Evolutionary conservation across 345 rosid genomes (phyloP), one percentile per base, ranked within the genome.

Genomic region (Garcia nutans): DNA sequence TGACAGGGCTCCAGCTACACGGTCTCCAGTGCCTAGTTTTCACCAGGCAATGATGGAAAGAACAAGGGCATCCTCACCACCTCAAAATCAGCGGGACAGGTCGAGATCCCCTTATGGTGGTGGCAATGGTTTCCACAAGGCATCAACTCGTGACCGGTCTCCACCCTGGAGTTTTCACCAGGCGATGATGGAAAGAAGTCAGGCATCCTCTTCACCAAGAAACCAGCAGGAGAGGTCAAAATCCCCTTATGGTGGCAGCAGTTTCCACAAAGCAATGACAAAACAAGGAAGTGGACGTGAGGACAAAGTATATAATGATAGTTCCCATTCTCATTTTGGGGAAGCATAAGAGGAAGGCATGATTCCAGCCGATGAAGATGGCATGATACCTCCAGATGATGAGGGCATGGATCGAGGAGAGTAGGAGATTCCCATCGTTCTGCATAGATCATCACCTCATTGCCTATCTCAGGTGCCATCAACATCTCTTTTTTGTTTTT

Each of bases 91-190:
- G 20, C 58, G 22, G 20, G 58, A 24, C 16, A 62, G 37, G 66
- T 62, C 66, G 5, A 62, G 66, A 31, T 62, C 66, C 44, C 56
- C 63, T 52, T 24, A 57, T 52, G 60, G 73, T 2, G 49, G 73
- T 15, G 65, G 75, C 50, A 55, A 12, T 63, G 5, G 65, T 44
- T 71, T 42, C 58, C 55, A 52, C 22, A 62, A 47, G 77, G 82
- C 84, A 41, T 76, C 82, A 8, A 75, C 77, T 23, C 85, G 80
- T 49, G 82, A 57, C 31, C 73, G 74, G 44, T 87, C 92, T 41
- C 88, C 93, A 42, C 81, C 78, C 6, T 87, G 84, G 52, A 88
- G 95, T 81, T 92, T 90, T 83, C 98, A 93, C 71, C 92, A 85
- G 86, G 26, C 80, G 23, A 90, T 92, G 92, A 86, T 85, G 88